phyloP scores from a whole-genome alignment of 345 rosid genomes.

The Eucalyptus shirleyi region DNA sequence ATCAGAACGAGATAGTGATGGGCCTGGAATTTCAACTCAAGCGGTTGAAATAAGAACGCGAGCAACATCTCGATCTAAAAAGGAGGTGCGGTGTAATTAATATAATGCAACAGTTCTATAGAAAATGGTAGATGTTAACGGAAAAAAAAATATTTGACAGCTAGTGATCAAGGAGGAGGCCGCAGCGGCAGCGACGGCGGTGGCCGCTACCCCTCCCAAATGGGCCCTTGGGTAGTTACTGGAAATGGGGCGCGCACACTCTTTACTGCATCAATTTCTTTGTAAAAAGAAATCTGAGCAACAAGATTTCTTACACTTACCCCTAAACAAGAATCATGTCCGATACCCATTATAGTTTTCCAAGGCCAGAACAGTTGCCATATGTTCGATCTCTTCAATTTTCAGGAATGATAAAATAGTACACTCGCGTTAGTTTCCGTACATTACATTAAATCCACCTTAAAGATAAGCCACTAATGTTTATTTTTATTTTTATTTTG shows the following conservation, averaged over 20 bases:
- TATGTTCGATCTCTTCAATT: background rate
- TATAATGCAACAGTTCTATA: background rate
- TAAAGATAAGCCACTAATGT: background rate
- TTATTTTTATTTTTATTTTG: background rate
- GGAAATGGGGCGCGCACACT: background rate
- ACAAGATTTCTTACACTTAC: background rate
- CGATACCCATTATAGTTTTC: background rate
- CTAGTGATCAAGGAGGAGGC: background rate
- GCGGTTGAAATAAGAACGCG: background rate
- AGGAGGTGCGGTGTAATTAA: background rate
- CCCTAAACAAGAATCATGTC: background rate
- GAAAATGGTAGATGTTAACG: background rate
- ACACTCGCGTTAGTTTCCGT: background rate
- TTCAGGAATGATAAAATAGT: background rate
- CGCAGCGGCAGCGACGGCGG: background rate
- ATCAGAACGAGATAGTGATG: background rate
- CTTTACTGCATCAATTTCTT: background rate
- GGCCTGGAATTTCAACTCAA: background rate
- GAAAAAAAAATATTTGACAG: background rate
- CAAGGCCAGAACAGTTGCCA: background rate
- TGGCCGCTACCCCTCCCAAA: background rate
- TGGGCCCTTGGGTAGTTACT: background rate
- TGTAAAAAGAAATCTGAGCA: background rate
- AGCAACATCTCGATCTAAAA: background rate
- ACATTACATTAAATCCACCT: background rate